Conservation (phyloP, 116 monocot genomes). For the Posidonia oceanica region DNA sequence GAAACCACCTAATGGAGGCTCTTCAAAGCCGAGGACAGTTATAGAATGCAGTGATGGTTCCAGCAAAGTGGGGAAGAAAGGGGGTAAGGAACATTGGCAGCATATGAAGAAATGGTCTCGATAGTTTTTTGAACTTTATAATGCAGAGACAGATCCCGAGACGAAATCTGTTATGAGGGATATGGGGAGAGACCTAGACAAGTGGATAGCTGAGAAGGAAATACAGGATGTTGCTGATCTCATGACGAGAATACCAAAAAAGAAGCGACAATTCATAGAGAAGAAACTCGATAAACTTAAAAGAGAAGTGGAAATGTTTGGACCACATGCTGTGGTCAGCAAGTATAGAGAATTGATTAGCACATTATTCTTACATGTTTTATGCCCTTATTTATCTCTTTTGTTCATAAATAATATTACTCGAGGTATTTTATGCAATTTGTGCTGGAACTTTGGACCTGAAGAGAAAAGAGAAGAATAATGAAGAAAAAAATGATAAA, state of each 20-base stretch:
- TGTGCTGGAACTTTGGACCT: too few relatives aligned
- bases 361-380: too few relatives aligned
- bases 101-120: conserved; percentile 86
- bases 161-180: conserved; percentile 64
- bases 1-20: conserved; percentile 13
- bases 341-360: too few relatives aligned
- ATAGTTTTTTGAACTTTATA: conserved; percentile 76
- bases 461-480: too few relatives aligned
- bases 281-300: conserved; percentile 70
- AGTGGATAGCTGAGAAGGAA: conserved; percentile 74
- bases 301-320: conserved; percentile 56
- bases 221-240: conserved; percentile 41
- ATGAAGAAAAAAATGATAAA: too few relatives aligned
- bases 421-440: too few relatives aligned
- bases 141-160: conserved; percentile 71
- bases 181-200: conserved; percentile 76
- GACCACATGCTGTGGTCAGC: conserved; percentile 62
- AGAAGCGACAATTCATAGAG: conserved; percentile 46
- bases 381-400: too few relatives aligned
- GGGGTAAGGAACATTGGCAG: conserved; percentile 63
- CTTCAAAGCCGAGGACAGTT: conserved; percentile 29
- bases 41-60: conserved; percentile 81
- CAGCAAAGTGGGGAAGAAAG: conserved; percentile 55
- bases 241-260: conserved; percentile 44
- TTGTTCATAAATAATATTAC: too few relatives aligned